Evolutionary conservation across 768 basidiomycete species (phyloP).

Genomic region (Coprinellus aureogranulatus): DNA sequence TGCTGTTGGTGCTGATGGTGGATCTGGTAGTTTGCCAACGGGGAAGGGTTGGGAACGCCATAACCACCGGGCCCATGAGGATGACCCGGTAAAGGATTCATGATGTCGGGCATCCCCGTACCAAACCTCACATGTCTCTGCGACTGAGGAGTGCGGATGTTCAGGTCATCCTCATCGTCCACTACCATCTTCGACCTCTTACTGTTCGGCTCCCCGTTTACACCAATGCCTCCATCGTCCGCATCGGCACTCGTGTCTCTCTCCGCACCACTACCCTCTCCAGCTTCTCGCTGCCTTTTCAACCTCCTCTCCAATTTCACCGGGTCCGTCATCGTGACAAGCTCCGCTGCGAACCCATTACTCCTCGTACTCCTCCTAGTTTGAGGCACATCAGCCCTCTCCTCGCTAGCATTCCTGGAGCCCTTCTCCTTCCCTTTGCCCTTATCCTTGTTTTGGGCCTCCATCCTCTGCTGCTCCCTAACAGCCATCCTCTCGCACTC

Average conservation of each 20-base stretch:
- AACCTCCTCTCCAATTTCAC: constrained; percentile 69
- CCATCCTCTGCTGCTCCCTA: constrained; percentile 65
- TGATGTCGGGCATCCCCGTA: constrained; percentile 25
- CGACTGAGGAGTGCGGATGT: constrained; percentile 34
- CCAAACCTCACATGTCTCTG: constrained; percentile 17
- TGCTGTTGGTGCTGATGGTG: not conserved
- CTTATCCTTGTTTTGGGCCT: constrained; percentile 53
- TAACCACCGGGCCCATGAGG: not conserved
- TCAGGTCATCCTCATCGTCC: constrained; percentile 48
- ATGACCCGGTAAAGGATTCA: constrained; percentile 25
- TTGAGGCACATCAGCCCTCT: constrained; percentile 33
- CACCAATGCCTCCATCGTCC: constrained; percentile 37
- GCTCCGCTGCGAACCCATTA: constrained; percentile 70
- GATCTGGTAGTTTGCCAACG: constrained; percentile 1
- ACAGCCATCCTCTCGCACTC: constrained; percentile 90
- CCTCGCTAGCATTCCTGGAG: constrained; percentile 30
- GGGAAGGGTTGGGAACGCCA: not conserved
- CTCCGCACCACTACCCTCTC: constrained; percentile 39
- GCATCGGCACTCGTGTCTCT: constrained; percentile 54
- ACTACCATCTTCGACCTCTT: constrained; percentile 56
- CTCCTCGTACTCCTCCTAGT: constrained; percentile 68
- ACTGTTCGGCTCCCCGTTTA: constrained; percentile 40
- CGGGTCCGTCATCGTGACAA: constrained; percentile 66
- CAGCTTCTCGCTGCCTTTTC: constrained; percentile 62
- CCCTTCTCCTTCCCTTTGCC: constrained; percentile 41